Evolutionary conservation across 768 basidiomycete genomes (phyloP).

Genomic region (Boletus insuetus): DNA sequence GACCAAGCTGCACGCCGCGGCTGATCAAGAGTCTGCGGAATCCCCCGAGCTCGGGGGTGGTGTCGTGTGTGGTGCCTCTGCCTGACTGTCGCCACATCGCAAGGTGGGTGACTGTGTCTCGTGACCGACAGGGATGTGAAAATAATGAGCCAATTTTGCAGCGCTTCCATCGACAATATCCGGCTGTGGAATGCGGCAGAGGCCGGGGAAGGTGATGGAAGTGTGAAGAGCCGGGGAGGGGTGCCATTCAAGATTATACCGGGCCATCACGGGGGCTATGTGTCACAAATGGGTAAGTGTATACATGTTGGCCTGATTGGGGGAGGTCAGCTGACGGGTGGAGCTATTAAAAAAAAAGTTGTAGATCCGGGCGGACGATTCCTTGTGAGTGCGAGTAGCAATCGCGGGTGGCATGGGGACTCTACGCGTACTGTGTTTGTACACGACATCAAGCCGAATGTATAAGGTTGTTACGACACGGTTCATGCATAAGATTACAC

Average conservation of each 20-base stretch:
- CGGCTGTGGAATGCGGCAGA: constrained; percentile 91
- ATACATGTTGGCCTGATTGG: constrained; percentile 5
- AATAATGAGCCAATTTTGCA: constrained; percentile 32
- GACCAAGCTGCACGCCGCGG: constrained; percentile 64
- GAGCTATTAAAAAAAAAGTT: constrained; percentile 45
- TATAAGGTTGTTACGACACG: constrained; percentile 33
- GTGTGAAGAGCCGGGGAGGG: constrained; percentile 59
- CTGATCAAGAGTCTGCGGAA: constrained; percentile 82
- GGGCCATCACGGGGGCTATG: constrained; percentile 92
- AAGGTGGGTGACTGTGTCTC: constrained; percentile 53
- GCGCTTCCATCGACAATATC: constrained; percentile 90
- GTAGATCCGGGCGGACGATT: constrained; percentile 83
- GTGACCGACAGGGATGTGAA: constrained; percentile 18
- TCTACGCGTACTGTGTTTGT: constrained; percentile 88
- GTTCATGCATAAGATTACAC: constrained; percentile 25
- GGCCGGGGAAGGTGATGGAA: constrained; percentile 63
- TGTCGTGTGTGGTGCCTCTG: constrained; percentile 88
- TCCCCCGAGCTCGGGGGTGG: constrained; percentile 84
- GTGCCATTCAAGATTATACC: constrained; percentile 93
- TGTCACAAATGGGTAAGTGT: constrained; percentile 87
- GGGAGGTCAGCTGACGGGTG: constrained; percentile 22
- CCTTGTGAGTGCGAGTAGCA: constrained; percentile 88
- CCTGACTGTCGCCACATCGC: constrained; percentile 92
- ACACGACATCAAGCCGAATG: constrained; percentile 70
- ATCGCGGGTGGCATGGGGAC: constrained; percentile 92